Percentiles rank a stretch among this genome's conserved stretches.
Conservation (phyloP, 805 yeast genomes). For the Wickerhamiella bombiphila region DNA sequence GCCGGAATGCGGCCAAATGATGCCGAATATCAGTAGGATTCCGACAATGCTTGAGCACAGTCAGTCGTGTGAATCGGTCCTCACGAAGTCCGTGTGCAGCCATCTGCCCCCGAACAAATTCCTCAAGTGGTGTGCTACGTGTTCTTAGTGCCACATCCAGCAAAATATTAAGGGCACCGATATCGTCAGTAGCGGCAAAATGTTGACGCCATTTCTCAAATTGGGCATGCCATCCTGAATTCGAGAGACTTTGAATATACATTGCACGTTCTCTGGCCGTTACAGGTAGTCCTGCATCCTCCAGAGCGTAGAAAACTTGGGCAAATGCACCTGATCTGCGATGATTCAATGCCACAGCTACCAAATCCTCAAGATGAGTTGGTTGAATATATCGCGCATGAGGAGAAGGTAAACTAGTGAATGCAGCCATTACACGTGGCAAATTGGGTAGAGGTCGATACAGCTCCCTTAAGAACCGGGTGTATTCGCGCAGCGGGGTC, state of each 20-base stretch:
- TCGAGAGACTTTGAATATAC: constrained; percentile 9
- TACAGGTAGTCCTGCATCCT: constrained; percentile 20
- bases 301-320: constrained; percentile 17
- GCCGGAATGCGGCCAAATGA: constrained; percentile 11
- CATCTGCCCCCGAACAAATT: constrained; percentile 15
- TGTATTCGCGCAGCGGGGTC: too few relatives aligned
- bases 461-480: too few relatives aligned
- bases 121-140: constrained; percentile 10
- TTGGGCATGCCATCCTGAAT: background rate
- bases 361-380: constrained; percentile 23
- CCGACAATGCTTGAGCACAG: constrained; percentile 13
- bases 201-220: constrained; percentile 7
- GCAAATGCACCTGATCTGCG: constrained; percentile 9
- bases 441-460: constrained; percentile 1
- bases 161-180: constrained; percentile 20
- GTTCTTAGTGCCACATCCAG: constrained; percentile 18
- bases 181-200: constrained; percentile 10
- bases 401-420: constrained; percentile 22
- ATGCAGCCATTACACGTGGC: constrained; percentile 4
- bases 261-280: constrained; percentile 22
- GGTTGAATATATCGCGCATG: constrained; percentile 22
- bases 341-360: constrained; percentile 14
- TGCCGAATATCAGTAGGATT: constrained; percentile 10
- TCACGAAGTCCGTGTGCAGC: constrained; percentile 11
- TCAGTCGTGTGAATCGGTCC: constrained; percentile 23